Percentiles rank a stretch among this genome's conserved stretches.
These are phyloP conservation scores for Phyllostachys edulis DNA, from an alignment of 176 grass and related monocot genomes.

Conservation along the genomic window DNA sequence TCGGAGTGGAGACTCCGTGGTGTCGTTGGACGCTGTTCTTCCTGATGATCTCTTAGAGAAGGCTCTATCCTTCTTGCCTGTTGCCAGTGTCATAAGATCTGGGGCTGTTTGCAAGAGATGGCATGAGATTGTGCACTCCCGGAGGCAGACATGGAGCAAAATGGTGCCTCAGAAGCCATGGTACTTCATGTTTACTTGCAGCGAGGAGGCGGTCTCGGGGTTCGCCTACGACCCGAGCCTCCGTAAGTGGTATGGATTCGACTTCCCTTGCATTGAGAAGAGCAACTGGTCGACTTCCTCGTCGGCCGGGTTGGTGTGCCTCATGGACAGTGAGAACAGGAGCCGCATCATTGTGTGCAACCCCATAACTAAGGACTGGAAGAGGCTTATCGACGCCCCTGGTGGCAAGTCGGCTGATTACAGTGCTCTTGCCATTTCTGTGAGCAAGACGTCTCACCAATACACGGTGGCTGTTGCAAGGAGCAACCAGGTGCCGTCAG, in stretches of 20 bases:
- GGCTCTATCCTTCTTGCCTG: conserved; percentile 68
- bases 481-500: conserved; percentile 59
- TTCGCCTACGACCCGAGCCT: conserved; percentile 56
- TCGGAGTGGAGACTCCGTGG: neutral
- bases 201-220: conserved; percentile 61
- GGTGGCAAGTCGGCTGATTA: conserved; percentile 66
- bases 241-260: conserved; percentile 76
- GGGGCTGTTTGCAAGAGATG: conserved; percentile 84
- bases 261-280: conserved; percentile 89
- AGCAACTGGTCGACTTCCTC: conserved; percentile 81
- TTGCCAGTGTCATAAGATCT: conserved; percentile 70
- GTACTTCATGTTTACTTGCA: conserved; percentile 95
- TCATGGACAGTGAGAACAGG: conserved; percentile 77
- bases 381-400: conserved; percentile 51
- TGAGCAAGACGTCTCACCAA: conserved; percentile 45
- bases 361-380: conserved; percentile 72
- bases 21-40: conserved; percentile 53
- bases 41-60: conserved; percentile 89
- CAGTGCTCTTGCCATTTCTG: conserved; percentile 64
- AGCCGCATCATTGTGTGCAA: conserved; percentile 76
- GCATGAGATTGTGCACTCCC: conserved; percentile 58
- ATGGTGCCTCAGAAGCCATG: conserved; percentile 77
- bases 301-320: conserved; percentile 68
- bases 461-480: conserved; percentile 72
- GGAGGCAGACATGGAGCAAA: conserved; percentile 44